A percentile compares a stretch with the other conserved stretches of the same genome.
Conservation (phyloP, 1,139 yeast genomes). For the Torulaspora globosa region DNA sequence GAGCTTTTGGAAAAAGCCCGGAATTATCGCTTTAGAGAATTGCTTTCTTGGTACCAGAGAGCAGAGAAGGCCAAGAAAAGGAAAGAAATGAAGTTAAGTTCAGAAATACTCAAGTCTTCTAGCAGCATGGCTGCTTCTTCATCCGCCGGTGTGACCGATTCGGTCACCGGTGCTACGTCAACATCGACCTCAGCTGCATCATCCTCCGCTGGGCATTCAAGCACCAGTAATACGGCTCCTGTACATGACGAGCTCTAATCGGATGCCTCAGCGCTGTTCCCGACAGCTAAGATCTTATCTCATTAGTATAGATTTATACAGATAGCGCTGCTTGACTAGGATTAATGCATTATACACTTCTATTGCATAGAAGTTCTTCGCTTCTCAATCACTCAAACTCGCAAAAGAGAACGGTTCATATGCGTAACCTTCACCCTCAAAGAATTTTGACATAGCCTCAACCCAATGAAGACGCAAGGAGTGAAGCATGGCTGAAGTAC, state of each 20-base stretch:
- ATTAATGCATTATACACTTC: neutral
- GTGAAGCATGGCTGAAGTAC: conserved; percentile 84
- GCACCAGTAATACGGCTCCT: conserved; percentile 2
- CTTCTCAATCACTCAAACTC: conserved; percentile 15
- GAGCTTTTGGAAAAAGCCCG: conserved; percentile 17
- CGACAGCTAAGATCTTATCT: neutral
- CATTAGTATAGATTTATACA: conserved; percentile 2
- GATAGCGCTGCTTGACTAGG: neutral
- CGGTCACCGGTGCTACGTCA: neutral
- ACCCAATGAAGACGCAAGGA: conserved; percentile 85
- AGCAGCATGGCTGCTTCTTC: neutral
- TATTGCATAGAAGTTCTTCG: neutral
- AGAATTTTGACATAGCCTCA: conserved; percentile 79
- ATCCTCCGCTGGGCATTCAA: conserved; percentile 1
- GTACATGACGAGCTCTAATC: conserved; percentile 14
- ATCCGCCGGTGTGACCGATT: neutral
- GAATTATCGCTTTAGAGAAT: conserved; percentile 26
- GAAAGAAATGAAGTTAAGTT: conserved; percentile 22
- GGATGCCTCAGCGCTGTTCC: neutral
- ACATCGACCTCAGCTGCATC: conserved; percentile 1
- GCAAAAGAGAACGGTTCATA: conserved; percentile 65
- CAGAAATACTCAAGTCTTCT: conserved; percentile 2
- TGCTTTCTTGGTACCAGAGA: conserved; percentile 25
- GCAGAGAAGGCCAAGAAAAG: conserved; percentile 26
- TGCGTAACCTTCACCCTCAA: conserved; percentile 75